Evolutionary conservation across 805 yeast genomes (phyloP).

Genomic region (Monosporozyma yasuniensis): DNA sequence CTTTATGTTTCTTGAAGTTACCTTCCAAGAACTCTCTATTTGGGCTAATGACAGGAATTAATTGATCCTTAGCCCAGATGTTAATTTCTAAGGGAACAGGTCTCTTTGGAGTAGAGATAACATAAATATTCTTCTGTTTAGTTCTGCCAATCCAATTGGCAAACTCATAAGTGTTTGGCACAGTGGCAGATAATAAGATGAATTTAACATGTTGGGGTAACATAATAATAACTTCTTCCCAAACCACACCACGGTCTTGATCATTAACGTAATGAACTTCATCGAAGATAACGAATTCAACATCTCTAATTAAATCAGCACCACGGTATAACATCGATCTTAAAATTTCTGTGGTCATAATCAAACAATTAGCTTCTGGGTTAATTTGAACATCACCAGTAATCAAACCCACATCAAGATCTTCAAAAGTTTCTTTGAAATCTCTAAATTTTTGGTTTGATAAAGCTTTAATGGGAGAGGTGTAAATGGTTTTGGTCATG

Average conservation of each 20-base stretch:
- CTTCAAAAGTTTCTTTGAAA: conserved; percentile 69
- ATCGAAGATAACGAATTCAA: conserved; percentile 94
- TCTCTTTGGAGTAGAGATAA: conserved; percentile 90
- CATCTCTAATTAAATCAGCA: conserved; percentile 92
- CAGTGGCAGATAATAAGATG: conserved; percentile 89
- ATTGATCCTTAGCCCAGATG: conserved; percentile 70
- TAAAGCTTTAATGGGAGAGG: conserved; percentile 89
- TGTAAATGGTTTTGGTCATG: conserved; percentile 94
- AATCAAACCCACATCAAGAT: conserved; percentile 81
- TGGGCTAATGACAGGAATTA: conserved; percentile 66
- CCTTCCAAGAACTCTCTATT: conserved; percentile 57
- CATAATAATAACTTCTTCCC: conserved; percentile 99
- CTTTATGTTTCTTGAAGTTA: conserved; percentile 55
- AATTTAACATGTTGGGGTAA: conserved; percentile 92
- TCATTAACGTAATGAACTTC: conserved; percentile 98
- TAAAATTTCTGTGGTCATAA: conserved; percentile 95
- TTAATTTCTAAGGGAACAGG: conserved; percentile 91
- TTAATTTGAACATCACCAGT: conserved; percentile 98
- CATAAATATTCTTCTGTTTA: conserved; percentile 90
- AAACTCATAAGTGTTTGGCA: conserved; percentile 95
- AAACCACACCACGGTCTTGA: conserved; percentile 94
- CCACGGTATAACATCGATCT: conserved; percentile 95
- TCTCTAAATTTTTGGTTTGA: conserved; percentile 88
- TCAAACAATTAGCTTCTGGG: conserved; percentile 90
- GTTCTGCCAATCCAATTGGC: conserved; percentile 99